Evolutionary conservation across 306 rosid species (phyloP), one percentile per base, ranked within the genome.

Genomic region (Rosa lucieae): DNA sequence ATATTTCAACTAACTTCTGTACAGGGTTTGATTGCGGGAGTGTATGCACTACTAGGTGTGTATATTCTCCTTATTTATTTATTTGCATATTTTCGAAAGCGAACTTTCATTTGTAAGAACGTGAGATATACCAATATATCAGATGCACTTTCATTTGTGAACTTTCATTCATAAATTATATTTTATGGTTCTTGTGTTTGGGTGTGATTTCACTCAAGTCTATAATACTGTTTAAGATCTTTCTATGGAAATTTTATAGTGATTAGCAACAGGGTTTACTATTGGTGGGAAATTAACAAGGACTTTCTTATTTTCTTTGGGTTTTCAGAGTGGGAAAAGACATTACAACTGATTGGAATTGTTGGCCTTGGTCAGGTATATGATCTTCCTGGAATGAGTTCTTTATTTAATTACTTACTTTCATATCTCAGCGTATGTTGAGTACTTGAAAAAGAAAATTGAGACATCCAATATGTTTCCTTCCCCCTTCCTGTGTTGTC

Each of bases 261-360:
- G 14, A 63, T 13, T 13, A 37, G 70, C 10, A 7, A 65, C 21
- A 26, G 12, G 10, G 21, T 35, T 65, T 35, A 6, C 18, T 35
- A 6, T 14, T 35, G 11, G 14, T 65, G 44, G 32, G 10, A 26
- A 62, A 15, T 14, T 35, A 35, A 15, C 35, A 0, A 14, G n/a
- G 43, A 14, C 70, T 23, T 62, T 42, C 32, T 32, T 20, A 13
- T 26, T 42, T 74, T 44, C 18, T 46, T 67, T 3, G 20, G 70
- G 32, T 43, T 73, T 43, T 69, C 95, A 92, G 99, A 95, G 76
- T 95, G 99, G 99, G 98, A 95, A 92, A 91, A 78, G 80, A 90
- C 97, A 39, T 80, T 95, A 70, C 99, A 95, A 86, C 69, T 87
- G 37, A 90, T 95, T 81, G 99, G 85, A 67, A 63, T 81, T 42